A percentile compares a stretch with the other conserved stretches of the same genome.
Evolutionary conservation across 2,329 filamentous ascomycete genomes (phyloP).

Genomic region (Capronia coronata): DNA sequence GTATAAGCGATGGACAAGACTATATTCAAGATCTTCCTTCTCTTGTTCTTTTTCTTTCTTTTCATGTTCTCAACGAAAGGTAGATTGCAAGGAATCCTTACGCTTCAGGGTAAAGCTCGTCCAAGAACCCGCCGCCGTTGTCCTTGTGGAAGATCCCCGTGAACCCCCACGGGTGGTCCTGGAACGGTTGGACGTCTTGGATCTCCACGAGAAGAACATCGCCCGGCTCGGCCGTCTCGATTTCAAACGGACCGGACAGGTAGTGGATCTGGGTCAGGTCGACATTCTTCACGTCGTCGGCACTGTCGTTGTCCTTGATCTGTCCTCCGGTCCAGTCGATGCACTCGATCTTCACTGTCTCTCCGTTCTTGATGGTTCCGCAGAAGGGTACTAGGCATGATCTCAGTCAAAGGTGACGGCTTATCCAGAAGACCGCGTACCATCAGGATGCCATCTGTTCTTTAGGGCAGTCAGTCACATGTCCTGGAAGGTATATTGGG

Average conservation of each 20-base stretch:
- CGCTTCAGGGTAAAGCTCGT: conserved; percentile 79
- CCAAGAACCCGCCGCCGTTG: conserved; percentile 83
- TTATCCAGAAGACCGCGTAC: conserved; percentile 39
- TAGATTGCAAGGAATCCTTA: conserved; percentile 40
- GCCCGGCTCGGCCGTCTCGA: conserved; percentile 76
- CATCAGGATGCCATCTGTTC: conserved; percentile 92
- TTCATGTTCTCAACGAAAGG: too few relatives aligned
- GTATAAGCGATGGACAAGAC: too few relatives aligned
- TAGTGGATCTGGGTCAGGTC: conserved; percentile 83
- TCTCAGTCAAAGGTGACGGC: too few relatives aligned
- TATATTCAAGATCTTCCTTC: too few relatives aligned
- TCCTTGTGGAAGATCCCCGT: conserved; percentile 71
- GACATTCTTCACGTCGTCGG: conserved; percentile 79
- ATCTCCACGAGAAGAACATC: conserved; percentile 84
- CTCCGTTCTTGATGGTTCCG: conserved; percentile 68
- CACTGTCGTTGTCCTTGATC: conserved; percentile 80
- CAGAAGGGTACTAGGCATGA: conserved; percentile 59
- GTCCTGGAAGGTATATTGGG: neutral
- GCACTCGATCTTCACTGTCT: conserved; percentile 91
- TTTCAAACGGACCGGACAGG: conserved; percentile 79
- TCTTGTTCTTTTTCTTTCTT: too few relatives aligned
- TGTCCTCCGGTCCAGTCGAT: conserved; percentile 74
- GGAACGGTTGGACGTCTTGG: conserved; percentile 83
- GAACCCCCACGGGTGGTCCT: conserved; percentile 84
- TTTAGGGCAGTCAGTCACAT: conserved; percentile 32